phyloP scores from a whole-genome alignment of 1,284 basidiomycete genomes.

The Leccinum cinnamomeum region DNA sequence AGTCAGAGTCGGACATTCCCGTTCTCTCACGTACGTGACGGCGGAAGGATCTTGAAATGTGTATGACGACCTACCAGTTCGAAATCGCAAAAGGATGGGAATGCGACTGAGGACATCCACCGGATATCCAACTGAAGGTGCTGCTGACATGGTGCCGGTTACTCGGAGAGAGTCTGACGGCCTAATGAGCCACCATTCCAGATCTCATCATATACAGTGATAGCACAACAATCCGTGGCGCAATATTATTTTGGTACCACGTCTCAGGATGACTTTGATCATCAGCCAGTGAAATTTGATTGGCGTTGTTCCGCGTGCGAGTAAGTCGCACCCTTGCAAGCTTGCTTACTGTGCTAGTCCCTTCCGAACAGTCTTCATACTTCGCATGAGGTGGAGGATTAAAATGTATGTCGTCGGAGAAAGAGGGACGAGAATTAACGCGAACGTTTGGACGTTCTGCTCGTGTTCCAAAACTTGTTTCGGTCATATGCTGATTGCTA shows the following conservation, averaged over 20 bases:
- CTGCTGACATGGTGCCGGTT: background rate
- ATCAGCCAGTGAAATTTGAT: no score
- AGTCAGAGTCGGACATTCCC: background rate
- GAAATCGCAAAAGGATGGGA: no score
- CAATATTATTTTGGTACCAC: background rate
- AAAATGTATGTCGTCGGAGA: background rate
- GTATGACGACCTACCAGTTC: no score
- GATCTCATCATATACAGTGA: background rate
- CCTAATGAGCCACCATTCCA: background rate
- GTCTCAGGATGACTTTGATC: no score
- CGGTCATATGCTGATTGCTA: no score
- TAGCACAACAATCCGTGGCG: background rate
- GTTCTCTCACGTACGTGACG: background rate
- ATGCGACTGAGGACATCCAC: no score
- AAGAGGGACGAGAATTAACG: no score
- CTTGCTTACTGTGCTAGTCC: no score
- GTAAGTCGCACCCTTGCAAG: no score
- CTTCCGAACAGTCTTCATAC: background rate
- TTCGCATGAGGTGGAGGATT: background rate
- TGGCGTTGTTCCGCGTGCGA: no score
- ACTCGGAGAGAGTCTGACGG: background rate
- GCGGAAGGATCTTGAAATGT: no score
- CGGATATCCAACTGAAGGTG: background rate
- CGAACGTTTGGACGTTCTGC: background rate
- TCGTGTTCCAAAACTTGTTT: background rate